Percentiles rank a stretch among this genome's conserved stretches.
Conservation (phyloP, 768 basidiomycete genomes). For the Rhizopogon sp. region DNA sequence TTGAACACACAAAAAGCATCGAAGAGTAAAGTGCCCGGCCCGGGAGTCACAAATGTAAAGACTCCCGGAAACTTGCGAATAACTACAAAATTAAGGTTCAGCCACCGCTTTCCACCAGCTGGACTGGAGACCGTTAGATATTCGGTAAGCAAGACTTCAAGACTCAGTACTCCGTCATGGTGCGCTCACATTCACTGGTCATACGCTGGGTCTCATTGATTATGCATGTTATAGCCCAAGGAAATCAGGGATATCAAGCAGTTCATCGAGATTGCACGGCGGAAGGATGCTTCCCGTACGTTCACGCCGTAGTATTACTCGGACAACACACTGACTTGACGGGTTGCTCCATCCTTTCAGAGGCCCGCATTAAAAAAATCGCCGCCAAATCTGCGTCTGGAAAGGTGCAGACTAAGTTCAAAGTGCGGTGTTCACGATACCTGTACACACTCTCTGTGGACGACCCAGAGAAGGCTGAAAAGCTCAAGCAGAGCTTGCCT, state of each 20-base stretch:
- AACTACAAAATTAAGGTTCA: constrained; percentile 29
- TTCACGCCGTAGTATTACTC: constrained; percentile 15
- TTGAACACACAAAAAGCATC: no score
- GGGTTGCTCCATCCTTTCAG: constrained; percentile 36
- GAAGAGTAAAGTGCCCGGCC: no score
- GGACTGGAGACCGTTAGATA: not conserved
- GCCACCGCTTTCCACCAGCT: constrained; percentile 14
- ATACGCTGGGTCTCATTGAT: not conserved
- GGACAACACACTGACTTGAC: not conserved
- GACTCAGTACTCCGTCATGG: constrained; percentile 19
- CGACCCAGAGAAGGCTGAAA: constrained; percentile 98
- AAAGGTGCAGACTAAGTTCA: constrained; percentile 93
- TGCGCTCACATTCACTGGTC: constrained; percentile 5
- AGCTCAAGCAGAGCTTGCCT: constrained; percentile 90
- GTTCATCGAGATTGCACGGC: constrained; percentile 94
- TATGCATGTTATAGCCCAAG: constrained; percentile 63
- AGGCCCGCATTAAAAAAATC: constrained; percentile 97
- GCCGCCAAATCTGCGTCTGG: constrained; percentile 59
- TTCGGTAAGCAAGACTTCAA: constrained; percentile 6
- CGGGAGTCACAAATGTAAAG: no score
- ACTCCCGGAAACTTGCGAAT: constrained; percentile 19
- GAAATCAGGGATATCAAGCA: constrained; percentile 98
- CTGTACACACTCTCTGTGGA: constrained; percentile 96
- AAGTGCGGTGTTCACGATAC: constrained; percentile 94
- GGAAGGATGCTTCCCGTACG: constrained; percentile 96